phyloP scores from a whole-genome alignment of 345 rosid species.

The Dovyalis caffra region DNA sequence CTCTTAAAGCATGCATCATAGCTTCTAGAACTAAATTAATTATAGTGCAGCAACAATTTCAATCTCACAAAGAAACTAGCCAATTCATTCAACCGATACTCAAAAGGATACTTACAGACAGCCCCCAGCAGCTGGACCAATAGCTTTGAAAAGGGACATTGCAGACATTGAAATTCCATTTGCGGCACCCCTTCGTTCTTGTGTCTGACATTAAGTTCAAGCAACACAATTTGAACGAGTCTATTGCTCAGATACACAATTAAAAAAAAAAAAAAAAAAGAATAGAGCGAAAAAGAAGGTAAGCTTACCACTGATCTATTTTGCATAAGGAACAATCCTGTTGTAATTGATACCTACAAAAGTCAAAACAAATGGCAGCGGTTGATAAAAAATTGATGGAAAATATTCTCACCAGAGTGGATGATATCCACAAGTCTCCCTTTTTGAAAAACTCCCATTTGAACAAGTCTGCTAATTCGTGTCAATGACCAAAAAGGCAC shows the following conservation, averaged over 20 bases:
- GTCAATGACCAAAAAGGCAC: background rate
- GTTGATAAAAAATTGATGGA: background rate
- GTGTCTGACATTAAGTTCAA: slow-evolving; percentile 28
- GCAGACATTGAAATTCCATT: slow-evolving; percentile 50
- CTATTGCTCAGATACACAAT: background rate
- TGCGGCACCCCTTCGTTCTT: slow-evolving; percentile 55
- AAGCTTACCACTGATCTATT: slow-evolving; percentile 53
- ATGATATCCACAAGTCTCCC: no score
- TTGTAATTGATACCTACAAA: slow-evolving; percentile 43
- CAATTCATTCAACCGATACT: background rate
- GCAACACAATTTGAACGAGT: background rate
- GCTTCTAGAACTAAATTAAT: background rate
- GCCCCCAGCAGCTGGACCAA: slow-evolving; percentile 57
- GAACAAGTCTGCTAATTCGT: background rate
- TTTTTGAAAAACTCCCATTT: no score
- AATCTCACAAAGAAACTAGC: background rate
- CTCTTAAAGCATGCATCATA: background rate
- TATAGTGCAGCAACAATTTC: background rate
- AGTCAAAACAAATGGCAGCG: background rate
- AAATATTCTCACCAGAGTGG: no score
- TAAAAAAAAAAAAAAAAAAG: background rate
- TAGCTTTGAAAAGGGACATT: slow-evolving; percentile 56
- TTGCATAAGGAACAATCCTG: slow-evolving; percentile 55
- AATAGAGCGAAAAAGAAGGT: background rate
- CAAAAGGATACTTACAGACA: slow-evolving; percentile 32